Evolutionary conservation across 352 stramenopile species (phyloP), one percentile per base, ranked within the genome.

Genomic region (Globisporangium takayamanum): DNA sequence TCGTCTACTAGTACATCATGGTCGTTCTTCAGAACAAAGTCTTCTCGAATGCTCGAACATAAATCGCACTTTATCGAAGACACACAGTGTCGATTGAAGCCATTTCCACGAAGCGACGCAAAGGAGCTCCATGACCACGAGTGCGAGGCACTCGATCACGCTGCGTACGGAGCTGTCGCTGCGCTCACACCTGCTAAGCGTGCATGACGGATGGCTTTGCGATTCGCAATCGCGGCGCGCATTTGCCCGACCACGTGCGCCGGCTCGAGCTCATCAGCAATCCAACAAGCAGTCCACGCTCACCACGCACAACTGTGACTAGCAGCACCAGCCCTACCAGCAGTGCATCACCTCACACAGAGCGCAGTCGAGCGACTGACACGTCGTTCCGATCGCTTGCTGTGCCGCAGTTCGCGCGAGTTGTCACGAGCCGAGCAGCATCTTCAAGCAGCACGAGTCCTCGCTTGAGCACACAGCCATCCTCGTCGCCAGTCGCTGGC

Each of bases 241-340:
- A 80, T 57, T 47, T 80, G 54, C 60, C 62, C 1, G 71, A 78
- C 53, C 64, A 72, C 36, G 28, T 80, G 18, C 69, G 50, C 0
- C 62, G 58, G 3, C 62, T 83, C 10, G 74, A 78, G 39, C 25
- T 66, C 33, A 54, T 83, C 22, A 58, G 49, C 22, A n/a, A 47
- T 8, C 41, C 41, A 47, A n/a, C 10, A 39, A 39, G 33, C 53
- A 51, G n/a, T 15, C 5, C 26, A 46, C 20, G 36, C 20, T 50
- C 30, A 14, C n/a, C 39, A n/a, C 37, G 18, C 42, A 6, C 56
- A 42, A 2, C 28, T 33, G 22, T 7, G 10, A 22, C 28, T 6
- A 47, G 8, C 22, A 41, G n/a, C 50, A 18, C 7, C 30, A 28
- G 11, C 48, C 48, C n/a, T n/a, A 3, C 28, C 46, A 39, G 28